phyloP scores from a whole-genome alignment of 306 rosid species.

The Malus orientalis region DNA sequence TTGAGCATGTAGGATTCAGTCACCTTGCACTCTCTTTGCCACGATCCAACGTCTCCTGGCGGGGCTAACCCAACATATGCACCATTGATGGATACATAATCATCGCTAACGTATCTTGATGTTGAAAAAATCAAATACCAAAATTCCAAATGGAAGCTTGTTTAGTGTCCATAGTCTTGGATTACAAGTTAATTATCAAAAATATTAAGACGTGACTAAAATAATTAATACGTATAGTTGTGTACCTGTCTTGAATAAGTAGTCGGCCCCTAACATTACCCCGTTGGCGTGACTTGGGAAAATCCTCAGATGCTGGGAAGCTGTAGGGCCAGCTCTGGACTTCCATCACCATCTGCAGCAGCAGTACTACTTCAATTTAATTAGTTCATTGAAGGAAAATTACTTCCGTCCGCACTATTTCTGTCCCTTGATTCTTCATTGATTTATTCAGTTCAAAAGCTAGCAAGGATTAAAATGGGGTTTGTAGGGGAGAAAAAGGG shows the following conservation, averaged over 20 bases:
- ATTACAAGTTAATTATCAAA: too few relatives aligned
- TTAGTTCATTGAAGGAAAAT: neutral
- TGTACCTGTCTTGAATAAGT: constrained; percentile 29
- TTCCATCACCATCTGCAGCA: constrained; percentile 22
- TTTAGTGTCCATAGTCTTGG: neutral
- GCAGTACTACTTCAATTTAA: neutral
- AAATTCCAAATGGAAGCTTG: too few relatives aligned
- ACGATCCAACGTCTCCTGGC: constrained; percentile 42
- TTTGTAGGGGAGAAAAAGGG: neutral
- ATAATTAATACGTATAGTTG: neutral
- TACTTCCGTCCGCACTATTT: neutral
- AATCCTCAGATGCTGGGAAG: constrained; percentile 38
- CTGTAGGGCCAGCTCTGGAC: constrained; percentile 42
- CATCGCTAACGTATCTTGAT: constrained; percentile 15
- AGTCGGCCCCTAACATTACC: constrained; percentile 31
- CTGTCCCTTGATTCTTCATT: neutral
- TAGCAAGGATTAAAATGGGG: neutral
- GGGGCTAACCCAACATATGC: constrained; percentile 51
- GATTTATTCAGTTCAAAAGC: too few relatives aligned
- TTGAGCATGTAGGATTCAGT: neutral
- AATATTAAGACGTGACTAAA: neutral
- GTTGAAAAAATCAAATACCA: too few relatives aligned
- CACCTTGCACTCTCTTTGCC: constrained; percentile 87
- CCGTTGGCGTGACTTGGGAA: constrained; percentile 26
- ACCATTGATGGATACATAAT: constrained; percentile 22